Conservation (phyloP, 306 rosid genomes). For the Cucumis hystrix region DNA sequence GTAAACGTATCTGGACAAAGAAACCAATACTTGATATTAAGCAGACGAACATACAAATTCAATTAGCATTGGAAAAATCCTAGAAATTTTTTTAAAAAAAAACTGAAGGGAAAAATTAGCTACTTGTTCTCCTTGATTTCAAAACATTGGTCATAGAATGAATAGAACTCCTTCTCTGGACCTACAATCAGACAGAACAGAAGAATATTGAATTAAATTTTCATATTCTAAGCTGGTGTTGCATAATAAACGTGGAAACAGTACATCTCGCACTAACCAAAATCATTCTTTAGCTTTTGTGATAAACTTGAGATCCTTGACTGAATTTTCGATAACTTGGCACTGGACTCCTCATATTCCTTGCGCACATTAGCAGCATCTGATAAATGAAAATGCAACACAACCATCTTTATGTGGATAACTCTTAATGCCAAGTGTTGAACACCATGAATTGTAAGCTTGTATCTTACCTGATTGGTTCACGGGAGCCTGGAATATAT, state of each 20-base stretch:
- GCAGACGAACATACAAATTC: neutral
- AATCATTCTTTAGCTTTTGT: slow-evolving; percentile 68
- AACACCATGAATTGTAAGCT: neutral
- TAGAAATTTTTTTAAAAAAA: neutral
- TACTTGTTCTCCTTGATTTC: slow-evolving; percentile 94
- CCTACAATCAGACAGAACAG: slow-evolving; percentile 35
- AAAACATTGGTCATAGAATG: slow-evolving; percentile 71
- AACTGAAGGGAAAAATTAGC: slow-evolving; percentile 14
- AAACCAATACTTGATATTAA: slow-evolving; percentile 6
- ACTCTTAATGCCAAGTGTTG: neutral
- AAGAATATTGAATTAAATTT: neutral
- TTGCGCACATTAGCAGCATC: slow-evolving; percentile 83
- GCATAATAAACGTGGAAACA: neutral
- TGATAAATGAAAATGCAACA: slow-evolving; percentile 26
- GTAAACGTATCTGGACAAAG: slow-evolving; percentile 70
- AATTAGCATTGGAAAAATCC: slow-evolving; percentile 5
- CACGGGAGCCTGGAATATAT: slow-evolving; percentile 79
- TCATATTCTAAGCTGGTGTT: neutral
- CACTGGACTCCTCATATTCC: slow-evolving; percentile 85
- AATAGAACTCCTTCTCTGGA: slow-evolving; percentile 81
- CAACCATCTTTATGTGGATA: slow-evolving; percentile 2
- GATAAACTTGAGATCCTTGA: slow-evolving; percentile 76
- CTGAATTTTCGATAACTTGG: slow-evolving; percentile 71
- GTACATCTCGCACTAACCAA: slow-evolving; percentile 50
- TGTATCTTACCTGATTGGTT: slow-evolving; percentile 78